Evolutionary conservation across 176 grass and related monocot species (phyloP).

Genomic region (Ananas comosus): DNA sequence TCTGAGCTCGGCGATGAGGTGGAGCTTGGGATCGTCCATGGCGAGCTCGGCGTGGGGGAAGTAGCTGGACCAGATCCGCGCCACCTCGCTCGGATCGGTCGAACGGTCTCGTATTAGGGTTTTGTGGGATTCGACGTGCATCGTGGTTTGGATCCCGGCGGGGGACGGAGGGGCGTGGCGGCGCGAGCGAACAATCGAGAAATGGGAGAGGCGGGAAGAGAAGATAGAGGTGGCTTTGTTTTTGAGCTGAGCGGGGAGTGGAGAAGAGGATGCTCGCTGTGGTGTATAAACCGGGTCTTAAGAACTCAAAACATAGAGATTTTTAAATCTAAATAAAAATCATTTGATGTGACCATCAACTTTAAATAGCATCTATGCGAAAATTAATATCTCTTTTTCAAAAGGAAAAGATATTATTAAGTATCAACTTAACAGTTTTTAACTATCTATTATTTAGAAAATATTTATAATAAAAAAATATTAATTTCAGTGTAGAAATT

Average conservation of each 20-base stretch:
- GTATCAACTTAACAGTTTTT: background rate
- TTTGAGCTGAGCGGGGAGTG: background rate
- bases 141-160: background rate
- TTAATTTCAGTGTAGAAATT: background rate
- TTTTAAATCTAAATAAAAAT: no score
- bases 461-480: background rate
- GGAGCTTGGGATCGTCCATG: slow-evolving; percentile 23
- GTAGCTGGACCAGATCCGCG: slow-evolving; percentile 46
- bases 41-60: slow-evolving; percentile 37
- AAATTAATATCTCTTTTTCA: no score
- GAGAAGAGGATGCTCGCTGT: background rate
- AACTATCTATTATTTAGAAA: background rate
- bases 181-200: background rate
- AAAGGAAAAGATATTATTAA: background rate
- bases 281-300: no score
- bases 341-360: no score
- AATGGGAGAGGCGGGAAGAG: background rate
- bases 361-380: no score
- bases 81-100: background rate
- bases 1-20: slow-evolving; percentile 23
- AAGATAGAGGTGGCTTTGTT: background rate
- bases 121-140: slow-evolving; percentile 27
- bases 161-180: no score
- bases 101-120: slow-evolving; percentile 1
- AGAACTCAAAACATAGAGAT: no score